These are phyloP conservation scores for Cyberlindnera maritima DNA, from an alignment of 805 yeast species.

Conservation along the genomic window DNA sequence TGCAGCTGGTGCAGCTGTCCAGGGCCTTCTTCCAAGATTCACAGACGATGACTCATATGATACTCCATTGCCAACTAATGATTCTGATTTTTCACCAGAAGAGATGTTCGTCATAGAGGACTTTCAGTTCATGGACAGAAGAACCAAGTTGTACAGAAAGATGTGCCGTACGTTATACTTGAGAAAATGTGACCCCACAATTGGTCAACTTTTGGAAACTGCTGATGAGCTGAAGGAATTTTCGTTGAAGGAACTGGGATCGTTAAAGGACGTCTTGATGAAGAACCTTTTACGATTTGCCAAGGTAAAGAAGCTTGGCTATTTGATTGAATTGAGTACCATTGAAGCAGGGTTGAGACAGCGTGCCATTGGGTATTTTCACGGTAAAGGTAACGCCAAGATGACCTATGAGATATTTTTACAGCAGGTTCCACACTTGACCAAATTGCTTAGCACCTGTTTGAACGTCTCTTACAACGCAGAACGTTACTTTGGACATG, in stretches of 20 bases:
- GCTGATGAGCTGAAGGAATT: slow-evolving; percentile 34
- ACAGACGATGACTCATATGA: slow-evolving; percentile 20
- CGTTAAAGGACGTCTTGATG: slow-evolving; percentile 13
- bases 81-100: slow-evolving; percentile 32
- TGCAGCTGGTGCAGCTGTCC: slow-evolving; percentile 9
- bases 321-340: slow-evolving; percentile 27
- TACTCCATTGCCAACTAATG: slow-evolving; percentile 29
- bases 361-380: slow-evolving; percentile 40
- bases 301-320: slow-evolving; percentile 23
- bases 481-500: slow-evolving; percentile 31
- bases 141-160: slow-evolving; percentile 28
- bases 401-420: slow-evolving; percentile 34
- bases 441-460: slow-evolving; percentile 33
- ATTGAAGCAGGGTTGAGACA: slow-evolving; percentile 33
- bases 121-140: slow-evolving; percentile 30
- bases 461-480: slow-evolving; percentile 33
- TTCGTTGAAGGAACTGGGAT: slow-evolving; percentile 26
- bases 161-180: slow-evolving; percentile 34
- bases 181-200: slow-evolving; percentile 32
- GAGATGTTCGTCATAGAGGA: slow-evolving; percentile 37
- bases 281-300: slow-evolving; percentile 12
- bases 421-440: slow-evolving; percentile 25
- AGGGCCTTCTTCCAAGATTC: slow-evolving; percentile 17
- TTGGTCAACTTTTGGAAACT: slow-evolving; percentile 32
- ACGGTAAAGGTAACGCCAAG: slow-evolving; percentile 26